Base-by-base conservation (phyloP, 2,329 filamentous ascomycete species). In the Aspergillus fructus region DNA sequence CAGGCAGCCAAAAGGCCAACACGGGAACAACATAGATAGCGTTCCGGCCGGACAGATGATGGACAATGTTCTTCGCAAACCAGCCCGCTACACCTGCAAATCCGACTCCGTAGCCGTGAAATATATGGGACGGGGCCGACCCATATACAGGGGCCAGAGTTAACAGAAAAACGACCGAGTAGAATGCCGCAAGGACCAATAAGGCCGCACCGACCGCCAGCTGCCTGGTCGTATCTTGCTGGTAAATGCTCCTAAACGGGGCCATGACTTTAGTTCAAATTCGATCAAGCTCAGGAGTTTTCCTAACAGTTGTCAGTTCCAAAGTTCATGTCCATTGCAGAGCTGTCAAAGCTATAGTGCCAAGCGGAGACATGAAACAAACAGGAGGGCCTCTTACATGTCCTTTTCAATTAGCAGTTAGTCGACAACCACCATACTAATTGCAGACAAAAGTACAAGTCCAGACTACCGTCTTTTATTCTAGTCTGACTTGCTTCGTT, bases 61-160 rank as follows among this genome's bases (percentile, higher is more conserved):
- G 70, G 8, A 77, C 70, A 12, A 81, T 76, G 48, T 87, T 71
- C 68, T 89, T 90, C 24, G 83, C 81, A 8, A 89, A 82, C 83
- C 90, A 90, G 34, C 91, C 91, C 15, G 86, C 73, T 60, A 92
- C 87, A 59, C 86, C 85, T 27, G 85, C 86, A 3, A 83, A 77
- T 65, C 86, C 86, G 61, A 91, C 78, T 59, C 86, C 81, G 69
- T 84, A 83, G 51, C 81, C 77, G 71, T 97, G 93, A 72, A 88
- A 89, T 63, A 88, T 79, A 1, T 85, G 83, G 1, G 91, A 81
- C 1, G 93, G 90, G 39, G 96, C 90, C 15, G 88, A 86, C 52
- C 94, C 94, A 74, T 96, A 97, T 11, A 96, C 89, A 2, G 94
- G 94, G 19, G 91, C 90, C 34, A 97, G 80, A 40, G 85, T 87